Base-by-base conservation (phyloP, 164 flowering plant species). In the Vitis rupestris region DNA sequence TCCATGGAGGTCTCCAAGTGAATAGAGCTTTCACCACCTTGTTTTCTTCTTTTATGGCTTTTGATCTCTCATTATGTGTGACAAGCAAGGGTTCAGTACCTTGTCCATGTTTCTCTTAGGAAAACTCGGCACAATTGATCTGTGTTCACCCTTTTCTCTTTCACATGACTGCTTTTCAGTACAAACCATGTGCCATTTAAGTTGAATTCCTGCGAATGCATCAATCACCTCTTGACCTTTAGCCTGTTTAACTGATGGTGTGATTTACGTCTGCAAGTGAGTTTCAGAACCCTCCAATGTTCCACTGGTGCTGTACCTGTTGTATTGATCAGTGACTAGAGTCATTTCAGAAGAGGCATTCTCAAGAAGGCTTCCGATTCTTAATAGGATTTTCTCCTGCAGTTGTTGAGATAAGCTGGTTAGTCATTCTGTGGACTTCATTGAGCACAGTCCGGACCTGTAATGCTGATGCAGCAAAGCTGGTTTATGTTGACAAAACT, bases 401-500 rank as follows among this genome's bases (percentile, higher is more conserved):
- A 74, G 49, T 2, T 16, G 13, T 56, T 55, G 51, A 9, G 76
- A 72, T 9, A 74, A 74, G 11, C 50, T 74, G 72, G 58, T n/a
- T 61, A 8, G 55, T 54, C 44, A 64, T 58, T 59, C 54, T 59
- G 11, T 59, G 69, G 63, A 70, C 60, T 17, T 74, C 73, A 10
- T 16, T 54, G 31, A 56, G 8, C 5, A 61, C 27, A 3, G 78
- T 44, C 19, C 64, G 60, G 16, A 70, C 57, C 31, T 70, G 67
- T 51, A 75, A 63, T 11, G 54, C 56, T 10, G 74, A 53, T 19
- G 68, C 70, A 29, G 72, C 60, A 7, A 74, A 64, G 44, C 69
- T 48, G 11, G 77, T 65, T 59, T 74, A 74, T 27, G 57, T 62
- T 23, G 73, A 74, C 3, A 74, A 23, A n/a, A 70, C 66, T 51